Evolutionary conservation across 768 basidiomycete genomes (phyloP).

Genomic region (Pleurotus platypus): DNA sequence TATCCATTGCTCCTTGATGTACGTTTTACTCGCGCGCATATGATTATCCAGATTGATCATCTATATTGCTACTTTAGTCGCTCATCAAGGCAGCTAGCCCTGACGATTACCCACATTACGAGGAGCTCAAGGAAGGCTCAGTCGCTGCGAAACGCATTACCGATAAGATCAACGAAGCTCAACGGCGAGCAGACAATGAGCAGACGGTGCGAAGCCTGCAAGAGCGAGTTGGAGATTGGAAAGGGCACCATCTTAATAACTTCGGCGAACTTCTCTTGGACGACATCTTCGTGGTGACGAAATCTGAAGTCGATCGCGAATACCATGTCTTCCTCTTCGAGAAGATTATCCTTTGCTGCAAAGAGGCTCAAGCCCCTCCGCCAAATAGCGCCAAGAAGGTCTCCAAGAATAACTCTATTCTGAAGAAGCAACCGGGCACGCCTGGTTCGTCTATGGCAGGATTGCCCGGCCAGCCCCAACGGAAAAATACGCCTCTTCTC

Average conservation of each 20-base stretch:
- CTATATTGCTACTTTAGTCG: conserved; percentile 40
- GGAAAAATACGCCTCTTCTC: conserved; percentile 77
- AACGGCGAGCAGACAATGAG: conserved; percentile 87
- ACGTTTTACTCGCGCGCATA: conserved; percentile 24
- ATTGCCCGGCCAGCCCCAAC: conserved; percentile 54
- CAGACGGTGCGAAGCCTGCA: conserved; percentile 86
- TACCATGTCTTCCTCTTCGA: conserved; percentile 99
- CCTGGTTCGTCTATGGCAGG: conserved; percentile 45
- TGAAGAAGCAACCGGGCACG: conserved; percentile 74
- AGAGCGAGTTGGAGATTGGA: conserved; percentile 95
- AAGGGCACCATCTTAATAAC: conserved; percentile 92
- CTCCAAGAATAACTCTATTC: conserved; percentile 81
- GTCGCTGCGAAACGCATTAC: conserved; percentile 90
- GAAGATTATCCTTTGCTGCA: conserved; percentile 98
- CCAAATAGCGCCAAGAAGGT: conserved; percentile 63
- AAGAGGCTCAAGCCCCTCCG: conserved; percentile 68
- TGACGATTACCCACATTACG: conserved; percentile 62
- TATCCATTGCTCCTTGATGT: conserved; percentile 94
- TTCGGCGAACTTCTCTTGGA: conserved; percentile 94
- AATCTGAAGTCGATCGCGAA: conserved; percentile 94
- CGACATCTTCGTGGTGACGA: conserved; percentile 94
- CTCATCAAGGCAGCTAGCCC: conserved; percentile 69
- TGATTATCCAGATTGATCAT: conserved; percentile 8
- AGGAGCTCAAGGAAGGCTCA: conserved; percentile 81
- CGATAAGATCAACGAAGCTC: conserved; percentile 93